These are phyloP conservation scores for Populus simonii DNA, from an alignment of 345 rosid genomes.

Conservation along the genomic window DNA sequence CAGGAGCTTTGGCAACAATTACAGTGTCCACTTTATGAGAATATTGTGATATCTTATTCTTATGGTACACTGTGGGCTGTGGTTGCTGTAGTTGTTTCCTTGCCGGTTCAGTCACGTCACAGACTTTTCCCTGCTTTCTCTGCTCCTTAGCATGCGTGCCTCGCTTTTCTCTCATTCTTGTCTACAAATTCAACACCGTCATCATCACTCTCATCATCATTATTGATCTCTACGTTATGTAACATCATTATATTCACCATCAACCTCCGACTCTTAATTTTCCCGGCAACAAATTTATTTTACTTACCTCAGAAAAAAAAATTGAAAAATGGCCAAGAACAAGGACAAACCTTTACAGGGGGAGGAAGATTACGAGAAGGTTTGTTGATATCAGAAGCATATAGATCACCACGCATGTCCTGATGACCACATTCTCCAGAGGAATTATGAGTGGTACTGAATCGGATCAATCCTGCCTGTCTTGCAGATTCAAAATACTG, in stretches of 20 bases:
- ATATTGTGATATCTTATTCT: background rate
- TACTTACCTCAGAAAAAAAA: too few species aligned
- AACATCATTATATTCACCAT: background rate
- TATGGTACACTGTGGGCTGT: background rate
- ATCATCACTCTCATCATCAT: slow-evolving; percentile 1
- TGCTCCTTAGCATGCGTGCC: slow-evolving; percentile 44
- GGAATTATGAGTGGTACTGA: slow-evolving; percentile 38
- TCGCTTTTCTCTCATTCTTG: slow-evolving; percentile 38
- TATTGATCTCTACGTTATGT: background rate
- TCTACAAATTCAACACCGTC: slow-evolving; percentile 19
- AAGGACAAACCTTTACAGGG: slow-evolving; percentile 37
- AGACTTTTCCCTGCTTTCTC: slow-evolving; percentile 53
- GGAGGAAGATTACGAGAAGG: slow-evolving; percentile 23
- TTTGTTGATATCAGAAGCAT: slow-evolving; percentile 30
- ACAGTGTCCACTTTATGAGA: background rate
- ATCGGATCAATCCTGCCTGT: slow-evolving; percentile 77
- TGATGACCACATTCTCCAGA: slow-evolving; percentile 60
- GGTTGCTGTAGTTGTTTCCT: slow-evolving; percentile 17
- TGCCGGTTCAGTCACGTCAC: slow-evolving; percentile 54
- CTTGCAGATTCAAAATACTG: slow-evolving; percentile 90
- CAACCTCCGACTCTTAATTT: background rate
- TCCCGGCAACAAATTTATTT: too few species aligned
- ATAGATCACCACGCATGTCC: slow-evolving; percentile 21
- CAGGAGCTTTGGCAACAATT: background rate
- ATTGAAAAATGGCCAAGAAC: background rate